These are phyloP conservation scores for Verticillium klebahnii DNA, from an alignment of 2,329 filamentous ascomycete genomes.

Conservation along the genomic window DNA sequence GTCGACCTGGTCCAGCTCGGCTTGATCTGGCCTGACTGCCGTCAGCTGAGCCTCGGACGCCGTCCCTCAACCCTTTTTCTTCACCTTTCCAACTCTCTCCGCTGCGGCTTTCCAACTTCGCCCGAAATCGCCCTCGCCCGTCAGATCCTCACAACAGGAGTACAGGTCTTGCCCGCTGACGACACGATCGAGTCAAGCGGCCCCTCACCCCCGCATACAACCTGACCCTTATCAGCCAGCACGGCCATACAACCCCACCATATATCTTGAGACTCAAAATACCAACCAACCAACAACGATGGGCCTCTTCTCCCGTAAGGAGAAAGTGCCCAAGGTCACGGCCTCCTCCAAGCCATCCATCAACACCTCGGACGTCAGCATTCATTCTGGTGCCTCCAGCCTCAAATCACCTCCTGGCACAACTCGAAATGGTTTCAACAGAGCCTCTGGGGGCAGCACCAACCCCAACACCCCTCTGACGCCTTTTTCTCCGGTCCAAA, in stretches of 20 bases:
- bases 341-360: constrained; percentile 30
- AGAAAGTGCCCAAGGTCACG: constrained; percentile 38
- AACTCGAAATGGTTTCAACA: constrained; percentile 37
- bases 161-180: neutral
- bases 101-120: neutral
- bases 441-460: constrained; percentile 45
- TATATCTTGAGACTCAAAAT: neutral
- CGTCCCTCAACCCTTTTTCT: neutral
- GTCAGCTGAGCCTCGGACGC: neutral
- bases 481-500: constrained; percentile 45
- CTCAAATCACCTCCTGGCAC: constrained; percentile 33
- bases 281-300: constrained; percentile 28
- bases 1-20: neutral
- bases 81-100: neutral
- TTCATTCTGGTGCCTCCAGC: constrained; percentile 47
- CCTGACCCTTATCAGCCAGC: neutral
- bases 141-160: neutral
- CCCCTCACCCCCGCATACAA: neutral
- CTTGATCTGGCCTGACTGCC: neutral
- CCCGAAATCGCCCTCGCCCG: neutral
- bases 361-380: constrained; percentile 41
- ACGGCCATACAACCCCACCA: neutral
- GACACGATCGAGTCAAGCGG: neutral
- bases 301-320: constrained; percentile 53
- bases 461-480: constrained; percentile 43